phyloP scores from a whole-genome alignment of 768 basidiomycete species.

The Calocera viscosa region DNA sequence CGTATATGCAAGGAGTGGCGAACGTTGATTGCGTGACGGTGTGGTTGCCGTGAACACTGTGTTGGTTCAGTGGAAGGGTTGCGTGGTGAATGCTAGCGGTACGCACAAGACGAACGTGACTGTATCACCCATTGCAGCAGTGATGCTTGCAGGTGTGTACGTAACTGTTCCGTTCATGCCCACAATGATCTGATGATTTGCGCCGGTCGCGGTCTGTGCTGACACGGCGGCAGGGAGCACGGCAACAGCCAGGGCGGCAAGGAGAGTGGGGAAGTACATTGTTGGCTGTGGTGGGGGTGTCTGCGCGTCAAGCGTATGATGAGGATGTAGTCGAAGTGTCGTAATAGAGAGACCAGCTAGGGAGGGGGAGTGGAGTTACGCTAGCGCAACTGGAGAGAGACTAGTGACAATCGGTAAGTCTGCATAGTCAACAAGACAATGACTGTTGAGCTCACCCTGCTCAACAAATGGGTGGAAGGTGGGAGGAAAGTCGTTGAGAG shows the following conservation, averaged over 20 bases:
- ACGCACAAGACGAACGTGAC: slow-evolving; percentile 10
- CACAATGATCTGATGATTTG: neutral
- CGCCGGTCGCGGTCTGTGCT: neutral
- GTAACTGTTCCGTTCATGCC: neutral
- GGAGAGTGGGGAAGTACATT: neutral
- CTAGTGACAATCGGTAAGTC: neutral
- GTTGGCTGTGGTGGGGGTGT: neutral
- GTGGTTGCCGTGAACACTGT: slow-evolving; percentile 20
- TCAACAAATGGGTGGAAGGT: neutral
- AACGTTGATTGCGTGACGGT: slow-evolving; percentile 48
- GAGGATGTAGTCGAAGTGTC: neutral
- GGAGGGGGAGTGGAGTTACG: neutral
- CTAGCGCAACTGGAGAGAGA: neutral
- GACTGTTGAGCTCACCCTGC: neutral
- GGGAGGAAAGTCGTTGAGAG: neutral
- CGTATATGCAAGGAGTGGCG: slow-evolving; percentile 40
- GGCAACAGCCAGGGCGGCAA: neutral
- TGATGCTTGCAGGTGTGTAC: slow-evolving; percentile 4
- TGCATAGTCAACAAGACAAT: neutral
- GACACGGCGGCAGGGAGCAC: neutral
- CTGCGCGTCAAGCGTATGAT: neutral
- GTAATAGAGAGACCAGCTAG: neutral
- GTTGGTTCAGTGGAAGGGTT: neutral
- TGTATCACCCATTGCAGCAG: neutral
- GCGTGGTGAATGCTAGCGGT: slow-evolving; percentile 8